Conservation (phyloP, 2,329 filamentous ascomycete species). For the Talaromyces funiculosus region DNA sequence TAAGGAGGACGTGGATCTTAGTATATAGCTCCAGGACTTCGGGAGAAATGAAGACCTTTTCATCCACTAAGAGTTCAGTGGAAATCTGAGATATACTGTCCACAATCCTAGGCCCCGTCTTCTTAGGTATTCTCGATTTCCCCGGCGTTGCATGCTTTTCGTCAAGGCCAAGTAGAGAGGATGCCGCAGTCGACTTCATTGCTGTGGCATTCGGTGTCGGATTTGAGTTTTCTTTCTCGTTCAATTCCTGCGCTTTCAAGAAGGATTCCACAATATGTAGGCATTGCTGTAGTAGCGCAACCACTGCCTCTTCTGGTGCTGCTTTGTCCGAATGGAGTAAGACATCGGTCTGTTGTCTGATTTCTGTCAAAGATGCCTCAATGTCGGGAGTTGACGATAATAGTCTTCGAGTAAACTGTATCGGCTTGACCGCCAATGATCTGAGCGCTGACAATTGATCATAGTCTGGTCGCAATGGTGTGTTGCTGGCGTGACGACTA, state of each 20-base stretch:
- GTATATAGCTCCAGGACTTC: constrained; percentile 69
- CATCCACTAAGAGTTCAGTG: constrained; percentile 66
- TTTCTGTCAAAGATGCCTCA: constrained; percentile 26
- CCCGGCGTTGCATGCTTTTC: constrained; percentile 29
- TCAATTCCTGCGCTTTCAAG: constrained; percentile 23
- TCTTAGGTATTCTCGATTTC: constrained; percentile 21
- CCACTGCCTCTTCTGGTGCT: constrained; percentile 31
- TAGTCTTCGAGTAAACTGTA: neutral
- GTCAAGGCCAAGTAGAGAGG: constrained; percentile 37
- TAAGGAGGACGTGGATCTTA: constrained; percentile 65
- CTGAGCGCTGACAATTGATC: neutral
- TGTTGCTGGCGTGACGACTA: constrained; percentile 1
- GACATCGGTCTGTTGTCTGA: constrained; percentile 23
- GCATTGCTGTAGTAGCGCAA: constrained; percentile 31
- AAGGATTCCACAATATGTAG: constrained; percentile 28
- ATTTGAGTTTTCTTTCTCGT: constrained; percentile 26
- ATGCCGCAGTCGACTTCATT: constrained; percentile 31
- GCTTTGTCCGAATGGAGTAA: constrained; percentile 28
- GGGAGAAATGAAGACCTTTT: constrained; percentile 73
- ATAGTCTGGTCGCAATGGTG: neutral
- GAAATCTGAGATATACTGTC: constrained; percentile 50
- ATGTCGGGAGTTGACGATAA: neutral
- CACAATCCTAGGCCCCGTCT: constrained; percentile 33
- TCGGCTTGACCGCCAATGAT: neutral
- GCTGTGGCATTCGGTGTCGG: constrained; percentile 17